phyloP scores from a whole-genome alignment of 139 green algal genomes.

The Chlorella sorokiniana region DNA sequence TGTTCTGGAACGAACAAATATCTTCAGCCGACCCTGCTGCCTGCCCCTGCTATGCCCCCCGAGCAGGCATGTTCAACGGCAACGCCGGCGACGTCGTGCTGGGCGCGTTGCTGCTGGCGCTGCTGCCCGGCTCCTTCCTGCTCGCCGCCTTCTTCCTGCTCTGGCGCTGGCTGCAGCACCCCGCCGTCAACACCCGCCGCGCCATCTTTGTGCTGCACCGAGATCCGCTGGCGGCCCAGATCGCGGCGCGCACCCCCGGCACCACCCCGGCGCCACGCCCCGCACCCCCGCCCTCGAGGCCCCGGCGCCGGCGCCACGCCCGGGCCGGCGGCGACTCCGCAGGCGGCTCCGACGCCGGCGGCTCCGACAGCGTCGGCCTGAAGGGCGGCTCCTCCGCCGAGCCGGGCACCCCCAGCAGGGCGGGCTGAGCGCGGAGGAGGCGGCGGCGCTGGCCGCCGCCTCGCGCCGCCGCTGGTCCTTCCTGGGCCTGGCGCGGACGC shows the following conservation, averaged over 20 bases:
- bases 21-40: too few species aligned
- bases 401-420: neutral
- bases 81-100: constrained; percentile 36
- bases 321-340: neutral
- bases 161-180: constrained; percentile 27
- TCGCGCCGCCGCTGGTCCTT: neutral
- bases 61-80: constrained; percentile 42
- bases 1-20: too few species aligned
- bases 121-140: constrained; percentile 39
- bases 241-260: neutral
- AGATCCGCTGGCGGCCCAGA: constrained; percentile 2
- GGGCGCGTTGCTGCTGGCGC: constrained; percentile 36
- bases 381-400: neutral
- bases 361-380: neutral
- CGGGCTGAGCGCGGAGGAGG: too few species aligned
- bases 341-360: neutral
- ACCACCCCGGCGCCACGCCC: constrained; percentile 2
- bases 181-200: neutral
- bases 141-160: constrained; percentile 17
- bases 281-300: neutral
- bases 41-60: neutral
- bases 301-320: neutral
- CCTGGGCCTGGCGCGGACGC: neutral
- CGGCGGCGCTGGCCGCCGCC: neutral
- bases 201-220: constrained; percentile 33